phyloP scores from a whole-genome alignment of 139 green algal species.

The Coelastrella sp. region DNA sequence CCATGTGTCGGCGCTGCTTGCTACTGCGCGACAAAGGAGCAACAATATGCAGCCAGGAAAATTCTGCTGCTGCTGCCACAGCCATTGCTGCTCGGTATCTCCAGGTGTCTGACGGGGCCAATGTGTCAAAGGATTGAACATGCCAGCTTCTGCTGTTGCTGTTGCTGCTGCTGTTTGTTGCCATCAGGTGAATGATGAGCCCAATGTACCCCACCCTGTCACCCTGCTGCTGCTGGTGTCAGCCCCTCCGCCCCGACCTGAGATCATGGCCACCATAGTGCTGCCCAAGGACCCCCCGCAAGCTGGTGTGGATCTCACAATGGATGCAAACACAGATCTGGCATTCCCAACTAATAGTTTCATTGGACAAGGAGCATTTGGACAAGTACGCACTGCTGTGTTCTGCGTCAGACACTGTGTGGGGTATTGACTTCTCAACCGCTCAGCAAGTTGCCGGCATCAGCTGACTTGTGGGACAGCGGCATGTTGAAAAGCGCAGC shows the following conservation, averaged over 20 bases:
- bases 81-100: no score
- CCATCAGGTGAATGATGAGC: slow-evolving; percentile 22
- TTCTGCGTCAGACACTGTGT: not conserved
- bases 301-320: slow-evolving; percentile 22
- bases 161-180: not conserved
- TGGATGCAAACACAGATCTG: slow-evolving; percentile 34
- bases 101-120: no score
- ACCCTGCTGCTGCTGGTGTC: slow-evolving; percentile 41
- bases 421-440: no score
- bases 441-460: no score
- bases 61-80: no score
- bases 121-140: no score
- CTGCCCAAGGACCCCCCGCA: slow-evolving; percentile 14
- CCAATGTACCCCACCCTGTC: not conserved
- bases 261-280: slow-evolving; percentile 16
- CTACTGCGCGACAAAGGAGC: no score
- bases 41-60: no score
- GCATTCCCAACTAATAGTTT: slow-evolving; percentile 45
- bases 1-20: no score
- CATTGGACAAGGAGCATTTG: slow-evolving; percentile 36
- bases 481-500: no score
- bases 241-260: not conserved
- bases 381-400: not conserved
- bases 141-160: not conserved
- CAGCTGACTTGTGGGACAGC: no score